These are phyloP conservation scores for Lecanicillium sp. DNA, from an alignment of 2,329 filamentous ascomycete species.

Conservation along the genomic window DNA sequence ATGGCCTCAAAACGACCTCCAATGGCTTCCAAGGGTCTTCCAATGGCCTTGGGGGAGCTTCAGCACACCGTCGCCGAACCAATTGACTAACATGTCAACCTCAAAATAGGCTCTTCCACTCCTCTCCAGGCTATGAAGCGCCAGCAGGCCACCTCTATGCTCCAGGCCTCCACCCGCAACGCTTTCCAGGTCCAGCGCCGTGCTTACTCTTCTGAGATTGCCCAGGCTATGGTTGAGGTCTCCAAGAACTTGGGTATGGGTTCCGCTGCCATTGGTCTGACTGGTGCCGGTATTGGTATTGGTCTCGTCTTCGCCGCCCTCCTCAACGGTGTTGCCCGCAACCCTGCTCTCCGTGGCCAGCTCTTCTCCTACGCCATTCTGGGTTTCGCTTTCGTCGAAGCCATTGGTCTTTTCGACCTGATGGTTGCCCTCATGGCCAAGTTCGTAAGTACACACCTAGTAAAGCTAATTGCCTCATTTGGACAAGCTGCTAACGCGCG, in stretches of 20 bases:
- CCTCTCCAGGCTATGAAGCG: slow-evolving; percentile 71
- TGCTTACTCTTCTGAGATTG: slow-evolving; percentile 82
- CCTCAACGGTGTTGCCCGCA: slow-evolving; percentile 83
- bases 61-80: slow-evolving; percentile 6
- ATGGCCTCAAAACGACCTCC: neutral
- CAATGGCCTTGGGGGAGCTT: neutral
- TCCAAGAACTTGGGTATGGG: slow-evolving; percentile 89
- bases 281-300: slow-evolving; percentile 90
- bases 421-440: slow-evolving; percentile 94
- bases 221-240: slow-evolving; percentile 80
- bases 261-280: slow-evolving; percentile 83
- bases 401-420: slow-evolving; percentile 81
- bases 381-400: slow-evolving; percentile 91
- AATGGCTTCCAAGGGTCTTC: slow-evolving; percentile 11
- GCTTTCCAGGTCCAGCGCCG: slow-evolving; percentile 59
- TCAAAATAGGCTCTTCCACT: slow-evolving; percentile 42
- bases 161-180: slow-evolving; percentile 58
- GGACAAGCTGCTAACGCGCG: neutral
- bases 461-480: slow-evolving; percentile 4
- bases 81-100: slow-evolving; percentile 24
- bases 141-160: slow-evolving; percentile 57
- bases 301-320: slow-evolving; percentile 89
- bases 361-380: slow-evolving; percentile 93
- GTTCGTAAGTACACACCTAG: slow-evolving; percentile 51
- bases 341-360: slow-evolving; percentile 89